Evolutionary conservation across 495 filamentous ascomycete genomes (phyloP).

Genomic region (Rostrohypoxylon terebratum): DNA sequence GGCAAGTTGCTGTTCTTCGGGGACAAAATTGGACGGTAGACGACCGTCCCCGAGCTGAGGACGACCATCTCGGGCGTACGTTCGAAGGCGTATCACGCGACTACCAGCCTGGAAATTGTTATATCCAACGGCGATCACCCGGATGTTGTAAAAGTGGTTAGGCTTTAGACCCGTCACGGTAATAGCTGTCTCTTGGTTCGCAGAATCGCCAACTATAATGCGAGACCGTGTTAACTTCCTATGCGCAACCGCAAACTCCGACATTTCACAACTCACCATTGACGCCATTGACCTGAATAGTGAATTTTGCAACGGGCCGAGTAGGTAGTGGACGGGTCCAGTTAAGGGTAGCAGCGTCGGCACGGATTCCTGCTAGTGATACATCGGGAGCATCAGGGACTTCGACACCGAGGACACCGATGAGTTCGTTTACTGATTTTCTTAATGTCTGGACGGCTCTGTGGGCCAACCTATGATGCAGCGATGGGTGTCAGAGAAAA

Average conservation of each 20-base stretch:
- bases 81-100: slow-evolving; percentile 82
- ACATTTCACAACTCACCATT: slow-evolving; percentile 71
- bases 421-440: slow-evolving; percentile 89
- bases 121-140: slow-evolving; percentile 87
- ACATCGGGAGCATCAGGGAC: slow-evolving; percentile 90
- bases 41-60: slow-evolving; percentile 67
- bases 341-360: slow-evolving; percentile 88
- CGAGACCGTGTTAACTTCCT: slow-evolving; percentile 32
- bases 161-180: slow-evolving; percentile 87
- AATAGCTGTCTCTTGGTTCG: slow-evolving; percentile 86
- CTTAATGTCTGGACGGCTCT: slow-evolving; percentile 82
- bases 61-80: slow-evolving; percentile 64
- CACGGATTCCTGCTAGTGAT: slow-evolving; percentile 88
- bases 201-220: slow-evolving; percentile 81
- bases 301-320: slow-evolving; percentile 83
- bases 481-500: slow-evolving; percentile 22
- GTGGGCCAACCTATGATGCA: slow-evolving; percentile 46
- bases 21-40: slow-evolving; percentile 64
- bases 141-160: slow-evolving; percentile 88
- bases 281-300: slow-evolving; percentile 92
- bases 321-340: slow-evolving; percentile 86
- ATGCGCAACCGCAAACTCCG: background rate
- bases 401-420: slow-evolving; percentile 90
- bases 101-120: slow-evolving; percentile 93
- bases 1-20: slow-evolving; percentile 58